A percentile compares a stretch with the other conserved stretches of the same genome.
Conservation (phyloP, 2,329 filamentous ascomycete genomes). For the Phaeosphaeria sp. region DNA sequence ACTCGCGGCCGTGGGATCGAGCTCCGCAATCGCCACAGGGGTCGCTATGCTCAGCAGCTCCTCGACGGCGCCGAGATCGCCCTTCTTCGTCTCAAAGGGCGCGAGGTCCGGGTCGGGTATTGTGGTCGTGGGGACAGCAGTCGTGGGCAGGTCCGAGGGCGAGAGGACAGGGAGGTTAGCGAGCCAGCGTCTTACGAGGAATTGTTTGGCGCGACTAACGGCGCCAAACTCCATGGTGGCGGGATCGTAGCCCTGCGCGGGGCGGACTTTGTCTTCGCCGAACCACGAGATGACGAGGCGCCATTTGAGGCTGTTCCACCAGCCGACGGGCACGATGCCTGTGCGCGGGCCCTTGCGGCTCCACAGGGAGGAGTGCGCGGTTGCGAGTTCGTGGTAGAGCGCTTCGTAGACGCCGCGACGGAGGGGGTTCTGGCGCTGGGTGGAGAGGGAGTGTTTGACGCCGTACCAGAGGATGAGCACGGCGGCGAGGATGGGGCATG, state of each 20-base stretch:
- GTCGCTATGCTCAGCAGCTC: conserved; percentile 45
- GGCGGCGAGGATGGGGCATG: conserved; percentile 54
- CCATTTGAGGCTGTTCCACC: conserved; percentile 55
- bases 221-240: conserved; percentile 49
- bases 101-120: no score
- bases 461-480: conserved; percentile 57
- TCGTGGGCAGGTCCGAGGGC: background rate
- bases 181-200: conserved; percentile 52
- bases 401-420: conserved; percentile 59
- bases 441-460: conserved; percentile 54
- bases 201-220: conserved; percentile 48
- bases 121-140: background rate
- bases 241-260: conserved; percentile 34
- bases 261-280: conserved; percentile 47
- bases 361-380: conserved; percentile 57
- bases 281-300: conserved; percentile 56
- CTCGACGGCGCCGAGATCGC: conserved; percentile 36
- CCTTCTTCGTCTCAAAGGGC: conserved; percentile 5
- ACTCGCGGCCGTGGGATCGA: conserved; percentile 44
- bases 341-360: conserved; percentile 54
- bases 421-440: conserved; percentile 53
- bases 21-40: conserved; percentile 46
- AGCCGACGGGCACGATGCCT: conserved; percentile 49
- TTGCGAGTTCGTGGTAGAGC: conserved; percentile 57
- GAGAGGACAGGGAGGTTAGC: conserved; percentile 38